These are phyloP conservation scores for Trichophaea hybrida DNA, from an alignment of 2,329 filamentous ascomycete species.

Conservation along the genomic window DNA sequence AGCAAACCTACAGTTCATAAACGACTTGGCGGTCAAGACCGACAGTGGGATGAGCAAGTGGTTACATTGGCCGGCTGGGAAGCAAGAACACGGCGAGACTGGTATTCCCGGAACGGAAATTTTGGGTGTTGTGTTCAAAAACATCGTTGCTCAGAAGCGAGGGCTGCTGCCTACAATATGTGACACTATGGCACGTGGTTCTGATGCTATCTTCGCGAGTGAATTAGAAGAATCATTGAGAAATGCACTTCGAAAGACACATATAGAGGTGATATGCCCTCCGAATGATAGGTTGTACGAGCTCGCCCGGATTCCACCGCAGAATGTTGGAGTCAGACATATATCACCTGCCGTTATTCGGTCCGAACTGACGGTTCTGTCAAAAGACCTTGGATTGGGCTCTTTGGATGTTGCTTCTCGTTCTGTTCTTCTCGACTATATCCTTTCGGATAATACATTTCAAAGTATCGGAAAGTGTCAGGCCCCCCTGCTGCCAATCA, in stretches of 20 bases:
- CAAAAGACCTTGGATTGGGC: background rate
- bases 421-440: slow-evolving; percentile 12
- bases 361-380: background rate
- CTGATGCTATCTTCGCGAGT: background rate
- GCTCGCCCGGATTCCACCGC: background rate
- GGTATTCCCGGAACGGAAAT: slow-evolving; percentile 7
- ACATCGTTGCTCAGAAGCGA: slow-evolving; percentile 1
- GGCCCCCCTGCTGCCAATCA: slow-evolving; percentile 13
- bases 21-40: background rate
- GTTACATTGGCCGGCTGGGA: slow-evolving; percentile 18
- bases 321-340: background rate
- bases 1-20: slow-evolving; percentile 17
- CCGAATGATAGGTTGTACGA: background rate
- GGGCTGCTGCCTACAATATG: slow-evolving; percentile 16
- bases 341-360: background rate
- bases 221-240: background rate
- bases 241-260: background rate
- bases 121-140: slow-evolving; percentile 11
- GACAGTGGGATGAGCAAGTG: slow-evolving; percentile 7
- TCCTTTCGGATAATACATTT: slow-evolving; percentile 14
- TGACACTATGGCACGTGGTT: background rate
- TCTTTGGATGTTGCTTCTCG: background rate
- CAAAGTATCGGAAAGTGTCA: slow-evolving; percentile 7
- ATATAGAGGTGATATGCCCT: background rate
- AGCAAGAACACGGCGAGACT: slow-evolving; percentile 7